These are phyloP conservation scores for Silene coronaria DNA, from an alignment of 179 eudicot genomes.

Conservation along the genomic window DNA sequence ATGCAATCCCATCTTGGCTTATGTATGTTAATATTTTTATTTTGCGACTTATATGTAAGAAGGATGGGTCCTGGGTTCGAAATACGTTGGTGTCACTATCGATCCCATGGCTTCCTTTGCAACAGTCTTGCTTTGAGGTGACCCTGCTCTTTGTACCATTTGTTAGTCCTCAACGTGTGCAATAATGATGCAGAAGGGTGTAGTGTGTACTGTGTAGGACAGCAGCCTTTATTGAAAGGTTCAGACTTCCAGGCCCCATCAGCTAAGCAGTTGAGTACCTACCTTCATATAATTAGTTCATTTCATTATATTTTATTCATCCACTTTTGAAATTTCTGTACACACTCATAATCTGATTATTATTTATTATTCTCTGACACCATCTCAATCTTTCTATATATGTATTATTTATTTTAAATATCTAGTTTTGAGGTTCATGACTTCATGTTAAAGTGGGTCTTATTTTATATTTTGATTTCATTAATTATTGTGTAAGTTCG, in stretches of 20 bases:
- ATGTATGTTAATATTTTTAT: too few species aligned
- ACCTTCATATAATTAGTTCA: background rate
- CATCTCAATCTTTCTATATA: background rate
- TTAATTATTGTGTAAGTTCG: too few species aligned
- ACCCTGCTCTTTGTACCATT: background rate
- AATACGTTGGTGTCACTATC: background rate
- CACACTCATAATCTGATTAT: background rate
- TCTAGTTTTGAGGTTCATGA: background rate
- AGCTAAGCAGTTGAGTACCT: constrained; percentile 7
- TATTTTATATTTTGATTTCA: too few species aligned
- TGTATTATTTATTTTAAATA: too few species aligned
- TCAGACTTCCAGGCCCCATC: constrained; percentile 8
- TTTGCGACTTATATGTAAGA: too few species aligned
- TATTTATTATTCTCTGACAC: background rate
- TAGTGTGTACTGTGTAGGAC: background rate
- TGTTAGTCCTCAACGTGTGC: background rate
- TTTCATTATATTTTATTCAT: constrained; percentile 3
- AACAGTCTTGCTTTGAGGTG: background rate
- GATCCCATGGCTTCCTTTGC: background rate
- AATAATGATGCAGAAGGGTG: background rate
- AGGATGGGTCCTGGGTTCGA: background rate
- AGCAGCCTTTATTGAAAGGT: constrained; percentile 8
- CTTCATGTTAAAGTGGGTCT: background rate
- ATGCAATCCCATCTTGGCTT: too few species aligned
- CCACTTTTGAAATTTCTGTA: background rate